Evolutionary conservation across 1,284 basidiomycete genomes (phyloP).

Genomic region (Exsudoporus floridanus): DNA sequence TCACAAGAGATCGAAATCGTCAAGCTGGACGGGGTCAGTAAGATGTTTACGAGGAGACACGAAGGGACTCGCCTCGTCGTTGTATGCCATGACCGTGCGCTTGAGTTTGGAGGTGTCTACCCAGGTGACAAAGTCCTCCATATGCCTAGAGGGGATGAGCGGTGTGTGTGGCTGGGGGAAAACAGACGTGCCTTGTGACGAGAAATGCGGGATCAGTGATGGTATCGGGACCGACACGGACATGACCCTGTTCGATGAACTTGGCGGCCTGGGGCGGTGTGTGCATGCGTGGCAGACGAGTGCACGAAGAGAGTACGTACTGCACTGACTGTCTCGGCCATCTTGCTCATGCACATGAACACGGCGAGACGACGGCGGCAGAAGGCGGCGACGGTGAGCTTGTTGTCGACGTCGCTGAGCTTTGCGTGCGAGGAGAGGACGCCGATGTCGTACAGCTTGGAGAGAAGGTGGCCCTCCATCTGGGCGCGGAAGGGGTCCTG

Average conservation of each 20-base stretch:
- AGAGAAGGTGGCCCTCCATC: conserved; percentile 85
- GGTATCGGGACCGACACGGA: conserved; percentile 94
- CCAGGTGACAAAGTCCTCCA: conserved; percentile 99
- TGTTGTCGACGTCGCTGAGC: conserved; percentile 90
- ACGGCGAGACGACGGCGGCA: conserved; percentile 91
- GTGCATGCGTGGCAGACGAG: conserved; percentile 1
- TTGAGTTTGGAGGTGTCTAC: conserved; percentile 97
- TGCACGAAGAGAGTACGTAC: conserved; percentile 49
- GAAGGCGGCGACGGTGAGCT: conserved; percentile 93
- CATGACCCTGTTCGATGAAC: conserved; percentile 98
- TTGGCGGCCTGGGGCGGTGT: conserved; percentile 72
- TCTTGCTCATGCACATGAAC: conserved; percentile 89
- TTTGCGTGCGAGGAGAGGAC: conserved; percentile 81
- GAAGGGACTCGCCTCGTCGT: conserved; percentile 77
- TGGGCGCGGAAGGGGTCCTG: conserved; percentile 86
- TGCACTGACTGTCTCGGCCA: conserved; percentile 94
- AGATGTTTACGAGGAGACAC: not conserved
- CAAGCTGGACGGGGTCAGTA: conserved; percentile 56
- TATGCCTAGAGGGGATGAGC: conserved; percentile 56
- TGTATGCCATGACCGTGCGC: conserved; percentile 94
- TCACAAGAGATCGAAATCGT: conserved; percentile 87
- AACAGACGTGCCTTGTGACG: conserved; percentile 72
- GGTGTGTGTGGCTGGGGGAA: not conserved
- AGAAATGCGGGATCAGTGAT: conserved; percentile 97
- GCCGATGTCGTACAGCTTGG: conserved; percentile 98